A percentile compares a stretch with the other conserved stretches of the same genome.
Conservation (phyloP, 805 yeast genomes). For the Starmerella etchellsii region DNA sequence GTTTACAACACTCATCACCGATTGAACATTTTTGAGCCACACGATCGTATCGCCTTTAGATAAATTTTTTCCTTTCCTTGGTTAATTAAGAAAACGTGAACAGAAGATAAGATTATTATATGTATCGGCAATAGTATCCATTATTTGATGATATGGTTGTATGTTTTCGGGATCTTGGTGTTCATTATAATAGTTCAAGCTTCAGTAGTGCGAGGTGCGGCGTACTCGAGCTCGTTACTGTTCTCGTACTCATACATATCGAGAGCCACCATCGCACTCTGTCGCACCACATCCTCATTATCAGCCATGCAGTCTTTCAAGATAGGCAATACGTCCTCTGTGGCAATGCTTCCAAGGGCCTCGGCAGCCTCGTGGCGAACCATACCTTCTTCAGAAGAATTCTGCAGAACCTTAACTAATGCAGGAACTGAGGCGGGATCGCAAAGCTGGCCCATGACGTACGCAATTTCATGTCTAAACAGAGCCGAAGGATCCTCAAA, state of each 20-base stretch:
- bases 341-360: slow-evolving; percentile 92
- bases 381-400: slow-evolving; percentile 84
- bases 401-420: slow-evolving; percentile 65
- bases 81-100: too few species aligned
- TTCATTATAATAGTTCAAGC: too few species aligned
- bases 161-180: too few species aligned
- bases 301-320: slow-evolving; percentile 68
- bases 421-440: slow-evolving; percentile 87
- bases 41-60: neutral
- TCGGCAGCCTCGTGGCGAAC: slow-evolving; percentile 99
- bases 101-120: too few species aligned
- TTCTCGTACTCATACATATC: slow-evolving; percentile 97
- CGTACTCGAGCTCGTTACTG: slow-evolving; percentile 69
- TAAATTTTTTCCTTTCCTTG: too few species aligned
- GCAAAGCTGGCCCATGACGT: slow-evolving; percentile 93
- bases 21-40: slow-evolving; percentile 3
- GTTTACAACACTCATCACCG: neutral
- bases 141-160: too few species aligned
- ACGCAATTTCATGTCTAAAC: slow-evolving; percentile 95
- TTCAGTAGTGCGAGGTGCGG: slow-evolving; percentile 25
- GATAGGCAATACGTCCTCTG: slow-evolving; percentile 87
- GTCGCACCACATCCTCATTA: slow-evolving; percentile 81
- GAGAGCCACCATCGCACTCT: slow-evolving; percentile 90
- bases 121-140: too few species aligned
- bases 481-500: slow-evolving; percentile 83